phyloP scores from a whole-genome alignment of 768 basidiomycete species.

The Suillus clintonianus region DNA sequence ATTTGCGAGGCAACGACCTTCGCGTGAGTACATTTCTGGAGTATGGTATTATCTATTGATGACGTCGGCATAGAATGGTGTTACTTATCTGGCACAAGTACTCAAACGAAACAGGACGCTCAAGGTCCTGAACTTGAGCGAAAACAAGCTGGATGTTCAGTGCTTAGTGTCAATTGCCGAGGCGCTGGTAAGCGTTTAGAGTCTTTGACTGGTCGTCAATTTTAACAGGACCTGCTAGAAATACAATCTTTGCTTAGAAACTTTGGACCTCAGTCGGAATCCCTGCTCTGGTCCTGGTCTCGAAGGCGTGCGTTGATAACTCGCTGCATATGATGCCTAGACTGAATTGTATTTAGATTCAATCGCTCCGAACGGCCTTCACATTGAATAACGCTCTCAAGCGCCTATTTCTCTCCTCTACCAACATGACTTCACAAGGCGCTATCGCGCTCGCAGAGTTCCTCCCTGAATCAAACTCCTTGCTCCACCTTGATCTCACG shows the following conservation, averaged over 20 bases:
- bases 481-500: conserved; percentile 92
- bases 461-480: conserved; percentile 83
- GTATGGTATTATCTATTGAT: neutral
- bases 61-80: conserved; percentile 52
- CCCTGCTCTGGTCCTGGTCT: conserved; percentile 88
- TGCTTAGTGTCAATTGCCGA: conserved; percentile 85
- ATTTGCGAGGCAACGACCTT: conserved; percentile 91
- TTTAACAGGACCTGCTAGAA: conserved; percentile 52
- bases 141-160: conserved; percentile 87
- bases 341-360: conserved; percentile 48
- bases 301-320: conserved; percentile 74
- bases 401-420: conserved; percentile 87
- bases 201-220: conserved; percentile 2
- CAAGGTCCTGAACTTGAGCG: conserved; percentile 90
- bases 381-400: conserved; percentile 91
- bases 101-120: conserved; percentile 94
- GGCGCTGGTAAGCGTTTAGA: conserved; percentile 64
- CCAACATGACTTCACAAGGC: conserved; percentile 75
- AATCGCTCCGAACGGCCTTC: conserved; percentile 89
- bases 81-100: conserved; percentile 91
- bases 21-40: conserved; percentile 52
- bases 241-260: conserved; percentile 93
- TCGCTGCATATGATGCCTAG: neutral
- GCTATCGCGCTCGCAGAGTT: conserved; percentile 97
- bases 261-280: conserved; percentile 90